These are phyloP conservation scores for Alternaria sp. DNA, from an alignment of 2,329 filamentous ascomycete genomes.

Conservation along the genomic window DNA sequence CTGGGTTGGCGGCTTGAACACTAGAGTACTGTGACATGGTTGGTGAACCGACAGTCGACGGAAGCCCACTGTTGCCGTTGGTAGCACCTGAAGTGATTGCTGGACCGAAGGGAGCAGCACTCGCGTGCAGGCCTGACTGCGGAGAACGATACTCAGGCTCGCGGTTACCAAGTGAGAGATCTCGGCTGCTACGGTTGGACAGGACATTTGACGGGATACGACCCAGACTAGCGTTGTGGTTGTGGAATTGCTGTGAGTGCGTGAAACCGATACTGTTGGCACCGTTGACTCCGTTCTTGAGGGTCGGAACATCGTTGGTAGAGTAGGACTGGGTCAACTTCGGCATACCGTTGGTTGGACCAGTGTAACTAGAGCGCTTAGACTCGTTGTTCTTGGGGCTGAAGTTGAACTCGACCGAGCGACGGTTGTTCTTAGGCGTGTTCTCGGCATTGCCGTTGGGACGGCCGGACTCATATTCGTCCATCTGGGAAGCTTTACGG, in stretches of 20 bases:
- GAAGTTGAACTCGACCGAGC: conserved; percentile 59
- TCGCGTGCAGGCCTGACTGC: conserved; percentile 81
- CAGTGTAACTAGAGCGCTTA: conserved; percentile 60
- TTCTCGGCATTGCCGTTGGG: conserved; percentile 53
- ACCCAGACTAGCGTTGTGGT: conserved; percentile 84
- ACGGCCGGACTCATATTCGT: conserved; percentile 46
- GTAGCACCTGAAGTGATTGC: conserved; percentile 53
- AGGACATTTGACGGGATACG: conserved; percentile 76
- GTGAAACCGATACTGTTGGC: conserved; percentile 42
- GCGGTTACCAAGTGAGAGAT: conserved; percentile 64
- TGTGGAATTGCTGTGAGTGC: conserved; percentile 68
- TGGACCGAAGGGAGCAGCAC: conserved; percentile 80
- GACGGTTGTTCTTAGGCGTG: conserved; percentile 57
- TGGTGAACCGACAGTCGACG: conserved; percentile 41
- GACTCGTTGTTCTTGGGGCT: conserved; percentile 48
- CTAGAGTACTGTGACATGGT: conserved; percentile 46
- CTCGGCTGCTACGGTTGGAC: conserved; percentile 75
- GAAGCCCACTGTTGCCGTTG: conserved; percentile 28
- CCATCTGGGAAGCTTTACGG: conserved; percentile 52
- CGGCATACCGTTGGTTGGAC: conserved; percentile 69
- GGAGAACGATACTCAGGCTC: conserved; percentile 65
- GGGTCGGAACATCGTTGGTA: conserved; percentile 84
- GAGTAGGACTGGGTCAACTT: conserved; percentile 91
- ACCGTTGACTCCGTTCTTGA: conserved; percentile 70
- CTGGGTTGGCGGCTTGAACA: conserved; percentile 26